Evolutionary conservation across 345 rosid genomes (phyloP).

Genomic region (Ceriops tagal): DNA sequence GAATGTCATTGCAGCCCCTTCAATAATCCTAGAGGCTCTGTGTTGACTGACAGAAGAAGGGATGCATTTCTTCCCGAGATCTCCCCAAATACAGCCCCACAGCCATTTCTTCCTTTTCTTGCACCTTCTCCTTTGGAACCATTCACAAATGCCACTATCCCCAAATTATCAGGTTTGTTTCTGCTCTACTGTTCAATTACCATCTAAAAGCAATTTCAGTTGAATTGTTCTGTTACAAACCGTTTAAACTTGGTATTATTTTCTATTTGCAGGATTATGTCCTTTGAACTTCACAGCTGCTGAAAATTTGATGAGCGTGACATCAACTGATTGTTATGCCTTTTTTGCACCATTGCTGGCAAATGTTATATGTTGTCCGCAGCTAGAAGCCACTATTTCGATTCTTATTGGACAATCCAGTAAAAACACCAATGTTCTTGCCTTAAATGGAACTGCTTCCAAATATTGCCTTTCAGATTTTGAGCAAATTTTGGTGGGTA

Average conservation of each 20-base stretch:
- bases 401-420: conserved; percentile 83
- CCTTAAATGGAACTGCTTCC: conserved; percentile 60
- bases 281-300: conserved; percentile 66
- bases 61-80: conserved; percentile 58
- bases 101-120: conserved; percentile 79
- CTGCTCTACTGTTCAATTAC: conserved; percentile 7
- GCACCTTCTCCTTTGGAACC: conserved; percentile 92
- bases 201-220: conserved; percentile 2
- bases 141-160: conserved; percentile 59
- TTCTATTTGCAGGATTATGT: conserved; percentile 56
- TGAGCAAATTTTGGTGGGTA: conserved; percentile 72
- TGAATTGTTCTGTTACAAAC: conserved; percentile 1
- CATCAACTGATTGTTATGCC: conserved; percentile 75
- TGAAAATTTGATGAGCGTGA: conserved; percentile 64
- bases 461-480: conserved; percentile 74
- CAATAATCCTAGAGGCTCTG: conserved; percentile 15
- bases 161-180: conserved; percentile 75
- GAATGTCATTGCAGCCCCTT: conserved; percentile 29
- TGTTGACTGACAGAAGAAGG: conserved; percentile 15
- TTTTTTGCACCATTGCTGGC: conserved; percentile 82
- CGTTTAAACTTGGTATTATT: conserved; percentile 2
- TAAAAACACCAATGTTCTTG: conserved; percentile 58
- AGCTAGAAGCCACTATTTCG: conserved; percentile 67
- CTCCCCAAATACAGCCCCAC: conserved; percentile 68
- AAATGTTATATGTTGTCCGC: conserved; percentile 95